Evolutionary conservation across 306 rosid genomes (phyloP), one percentile per base, ranked within the genome.

Genomic region (Gillenia trifoliata): DNA sequence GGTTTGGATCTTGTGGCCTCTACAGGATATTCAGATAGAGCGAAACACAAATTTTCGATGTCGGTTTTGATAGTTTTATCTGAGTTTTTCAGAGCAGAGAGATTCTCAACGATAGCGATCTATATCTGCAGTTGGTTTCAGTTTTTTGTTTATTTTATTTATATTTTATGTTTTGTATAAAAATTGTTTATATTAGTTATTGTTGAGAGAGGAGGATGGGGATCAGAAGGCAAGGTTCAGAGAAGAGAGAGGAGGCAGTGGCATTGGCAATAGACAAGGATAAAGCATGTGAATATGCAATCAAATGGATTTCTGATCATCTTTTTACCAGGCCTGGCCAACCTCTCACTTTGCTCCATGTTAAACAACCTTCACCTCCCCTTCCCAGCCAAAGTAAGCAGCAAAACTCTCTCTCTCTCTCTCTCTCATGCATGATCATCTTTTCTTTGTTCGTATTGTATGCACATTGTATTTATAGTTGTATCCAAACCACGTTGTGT

Each of bases 231-330:
- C 62, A 68, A 30, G 59, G 40, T 7, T 36, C 54, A 45, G 93
- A 81, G 52, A 89, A 85, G 80, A 84, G 73, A 54, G 78, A 85
- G 1, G 93, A 82, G 33, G 70, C 66, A 12, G 96, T 93, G 20
- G 96, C 91, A 0, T 94, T 93, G 73, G 97, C 98, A 3, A 80
- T 93, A 45, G 98, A 89, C 64, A 91, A 79, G 43, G 96, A 91
- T 75, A 93, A 91, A 75, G 83, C 88, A 72, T 91, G 97, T 78
- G 96, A 91, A 71, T 83, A 75, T 29, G 98, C 98, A 40, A 82
- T 92, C 17, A 93, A 89, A 82, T 93, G 97, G 98, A 83, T 92
- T 0, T 82, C 90, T 25, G 96, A 91, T 19, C 90, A 85, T 78
- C 91, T 93, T 77, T 87, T 93, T 52, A 87, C 88, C 16, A 87